phyloP scores from a whole-genome alignment of 345 rosid species.

The Populus nigra region DNA sequence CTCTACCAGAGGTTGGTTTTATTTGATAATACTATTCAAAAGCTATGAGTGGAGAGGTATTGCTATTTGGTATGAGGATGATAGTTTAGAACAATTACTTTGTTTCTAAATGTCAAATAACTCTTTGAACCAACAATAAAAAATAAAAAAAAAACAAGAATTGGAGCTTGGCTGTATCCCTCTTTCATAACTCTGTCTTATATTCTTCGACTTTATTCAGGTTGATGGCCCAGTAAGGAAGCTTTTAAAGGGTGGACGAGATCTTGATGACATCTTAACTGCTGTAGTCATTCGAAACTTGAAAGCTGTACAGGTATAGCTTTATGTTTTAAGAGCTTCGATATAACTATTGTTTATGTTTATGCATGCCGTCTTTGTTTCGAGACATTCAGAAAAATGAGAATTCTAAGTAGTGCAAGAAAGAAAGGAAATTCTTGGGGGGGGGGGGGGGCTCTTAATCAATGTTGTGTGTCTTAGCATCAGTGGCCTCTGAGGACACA shows the following conservation, averaged over 20 bases:
- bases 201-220: slow-evolving; percentile 42
- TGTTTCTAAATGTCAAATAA: slow-evolving; percentile 9
- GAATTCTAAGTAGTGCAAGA: background rate
- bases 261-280: slow-evolving; percentile 61
- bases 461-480: background rate
- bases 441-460: slow-evolving; percentile 6
- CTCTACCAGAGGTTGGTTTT: slow-evolving; percentile 73
- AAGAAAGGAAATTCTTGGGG: background rate
- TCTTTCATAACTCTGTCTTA: slow-evolving; percentile 16
- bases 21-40: background rate
- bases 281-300: slow-evolving; percentile 80
- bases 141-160: background rate
- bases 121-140: slow-evolving; percentile 9
- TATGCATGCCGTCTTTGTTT: slow-evolving; percentile 9
- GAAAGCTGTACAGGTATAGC: slow-evolving; percentile 65
- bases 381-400: slow-evolving; percentile 7
- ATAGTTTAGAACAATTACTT: slow-evolving; percentile 8
- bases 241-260: slow-evolving; percentile 64
- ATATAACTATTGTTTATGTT: background rate
- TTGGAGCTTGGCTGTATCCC: background rate
- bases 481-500: background rate
- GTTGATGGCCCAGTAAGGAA: slow-evolving; percentile 54
- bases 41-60: background rate
- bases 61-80: slow-evolving; percentile 10
- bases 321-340: slow-evolving; percentile 11